Percentiles rank a stretch among this genome's conserved stretches.
Conservation (phyloP, 257 asterid genomes). For the Ocimum tenuiflorum region DNA sequence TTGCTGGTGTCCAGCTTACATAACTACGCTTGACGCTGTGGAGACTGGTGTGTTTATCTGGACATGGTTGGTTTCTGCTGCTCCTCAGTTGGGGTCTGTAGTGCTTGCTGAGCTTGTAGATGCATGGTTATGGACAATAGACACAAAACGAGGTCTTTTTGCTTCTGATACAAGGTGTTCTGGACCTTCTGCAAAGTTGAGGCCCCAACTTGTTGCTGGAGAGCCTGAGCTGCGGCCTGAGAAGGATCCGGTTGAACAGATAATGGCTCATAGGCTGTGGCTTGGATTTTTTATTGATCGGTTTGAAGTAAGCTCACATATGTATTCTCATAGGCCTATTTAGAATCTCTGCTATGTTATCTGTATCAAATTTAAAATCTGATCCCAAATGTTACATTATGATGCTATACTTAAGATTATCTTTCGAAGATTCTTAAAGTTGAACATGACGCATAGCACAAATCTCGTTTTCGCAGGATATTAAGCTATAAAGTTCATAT, state of each 20-base stretch:
- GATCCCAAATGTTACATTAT: slow-evolving; percentile 5
- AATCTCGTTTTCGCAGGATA: not conserved
- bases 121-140: slow-evolving; percentile 99
- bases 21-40: slow-evolving; percentile 84
- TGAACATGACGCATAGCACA: slow-evolving; percentile 13
- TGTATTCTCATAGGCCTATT: not conserved
- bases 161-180: slow-evolving; percentile 71
- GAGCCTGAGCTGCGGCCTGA: slow-evolving; percentile 80
- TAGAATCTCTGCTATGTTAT: slow-evolving; percentile 4
- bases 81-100: slow-evolving; percentile 90
- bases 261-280: slow-evolving; percentile 95
- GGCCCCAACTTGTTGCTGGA: slow-evolving; percentile 97
- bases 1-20: slow-evolving; percentile 99
- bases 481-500: slow-evolving; percentile 3
- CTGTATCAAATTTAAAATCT: slow-evolving; percentile 8
- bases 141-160: slow-evolving; percentile 94
- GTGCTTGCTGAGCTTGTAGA: slow-evolving; percentile 98
- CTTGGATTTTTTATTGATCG: slow-evolving; percentile 94
- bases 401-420: not conserved
- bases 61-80: slow-evolving; percentile 99
- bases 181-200: slow-evolving; percentile 93
- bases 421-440: slow-evolving; percentile 13
- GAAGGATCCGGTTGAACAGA: slow-evolving; percentile 84
- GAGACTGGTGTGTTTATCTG: slow-evolving; percentile 95
- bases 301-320: slow-evolving; percentile 65